phyloP scores from a whole-genome alignment of 306 rosid species.

The Ormosia semicastrata region DNA sequence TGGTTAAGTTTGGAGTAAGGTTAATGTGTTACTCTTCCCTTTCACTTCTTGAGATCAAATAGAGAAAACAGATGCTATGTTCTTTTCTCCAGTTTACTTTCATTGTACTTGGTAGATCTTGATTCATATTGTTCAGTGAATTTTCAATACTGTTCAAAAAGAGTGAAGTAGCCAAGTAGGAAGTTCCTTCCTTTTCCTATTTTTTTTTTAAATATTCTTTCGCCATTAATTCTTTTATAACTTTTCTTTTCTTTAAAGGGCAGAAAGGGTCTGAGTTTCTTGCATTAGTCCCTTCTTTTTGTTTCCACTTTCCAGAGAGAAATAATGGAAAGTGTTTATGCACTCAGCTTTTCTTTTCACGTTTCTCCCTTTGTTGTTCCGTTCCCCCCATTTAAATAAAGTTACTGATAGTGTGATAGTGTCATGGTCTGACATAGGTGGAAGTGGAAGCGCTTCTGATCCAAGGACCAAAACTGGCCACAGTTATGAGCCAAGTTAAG shows the following conservation, averaged over 20 bases:
- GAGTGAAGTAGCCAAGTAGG: conserved; percentile 18
- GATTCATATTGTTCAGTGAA: not conserved
- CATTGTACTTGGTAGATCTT: conserved; percentile 39
- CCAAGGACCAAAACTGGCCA: conserved; percentile 77
- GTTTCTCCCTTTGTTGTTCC: conserved; percentile 14
- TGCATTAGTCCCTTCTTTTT: conserved; percentile 39
- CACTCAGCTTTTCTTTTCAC: conserved; percentile 35
- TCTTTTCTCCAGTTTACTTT: not conserved
- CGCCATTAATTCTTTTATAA: not conserved
- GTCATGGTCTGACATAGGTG: conserved; percentile 47
- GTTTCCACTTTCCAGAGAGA: conserved; percentile 32
- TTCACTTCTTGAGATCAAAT: not conserved
- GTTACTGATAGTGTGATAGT: not conserved
- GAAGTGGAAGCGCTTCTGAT: conserved; percentile 89
- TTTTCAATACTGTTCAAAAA: conserved; percentile 5
- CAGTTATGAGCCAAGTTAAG: conserved; percentile 88
- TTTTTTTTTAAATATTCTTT: not conserved
- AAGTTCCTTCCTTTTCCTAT: not conserved
- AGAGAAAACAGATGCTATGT: not conserved
- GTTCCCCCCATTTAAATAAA: not conserved
- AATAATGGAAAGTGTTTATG: conserved; percentile 25
- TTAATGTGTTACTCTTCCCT: not conserved
- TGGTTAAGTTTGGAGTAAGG: not conserved
- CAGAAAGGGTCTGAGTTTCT: conserved; percentile 29
- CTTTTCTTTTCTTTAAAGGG: conserved; percentile 37